phyloP scores from a whole-genome alignment of 495 filamentous ascomycete genomes.

The Trichoderma virens region DNA sequence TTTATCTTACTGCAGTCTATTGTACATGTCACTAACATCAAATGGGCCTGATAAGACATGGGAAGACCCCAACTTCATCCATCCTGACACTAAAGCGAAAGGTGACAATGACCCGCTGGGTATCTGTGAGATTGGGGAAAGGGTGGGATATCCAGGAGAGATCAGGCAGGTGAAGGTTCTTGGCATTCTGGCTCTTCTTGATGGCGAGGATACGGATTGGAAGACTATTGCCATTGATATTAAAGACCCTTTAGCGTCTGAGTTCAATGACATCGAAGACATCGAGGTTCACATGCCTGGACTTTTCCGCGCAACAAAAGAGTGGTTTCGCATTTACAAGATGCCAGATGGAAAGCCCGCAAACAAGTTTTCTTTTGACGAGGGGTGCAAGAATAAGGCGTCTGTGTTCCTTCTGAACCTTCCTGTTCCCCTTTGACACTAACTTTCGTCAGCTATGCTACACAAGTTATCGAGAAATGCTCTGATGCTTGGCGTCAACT shows the following conservation, averaged over 20 bases:
- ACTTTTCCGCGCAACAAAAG: constrained; percentile 92
- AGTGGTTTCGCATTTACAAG: constrained; percentile 99
- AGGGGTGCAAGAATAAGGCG: constrained; percentile 99
- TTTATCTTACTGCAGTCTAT: not conserved
- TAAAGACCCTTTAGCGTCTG: constrained; percentile 90
- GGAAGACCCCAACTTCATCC: constrained; percentile 91
- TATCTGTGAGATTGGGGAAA: constrained; percentile 98
- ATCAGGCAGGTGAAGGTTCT: constrained; percentile 99
- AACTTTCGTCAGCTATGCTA: constrained; percentile 59
- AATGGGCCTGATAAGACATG: constrained; percentile 57
- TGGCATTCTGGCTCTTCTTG: constrained; percentile 96
- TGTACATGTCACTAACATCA: not conserved
- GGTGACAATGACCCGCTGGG: constrained; percentile 99
- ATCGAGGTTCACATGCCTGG: constrained; percentile 97
- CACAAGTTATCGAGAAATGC: constrained; percentile 90
- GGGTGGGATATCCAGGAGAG: constrained; percentile 88
- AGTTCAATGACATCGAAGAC: constrained; percentile 98
- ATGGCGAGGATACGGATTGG: constrained; percentile 99
- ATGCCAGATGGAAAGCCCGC: constrained; percentile 99
- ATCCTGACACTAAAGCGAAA: constrained; percentile 99
- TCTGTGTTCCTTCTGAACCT: constrained; percentile 27
- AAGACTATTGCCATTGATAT: constrained; percentile 99
- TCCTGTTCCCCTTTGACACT: constrained; percentile 14
- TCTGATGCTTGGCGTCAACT: constrained; percentile 94
- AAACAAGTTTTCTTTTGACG: constrained; percentile 99